Evolutionary conservation across 1,284 basidiomycete genomes (phyloP), one percentile per base, ranked within the genome.

Genomic region (Boletus sp.): DNA sequence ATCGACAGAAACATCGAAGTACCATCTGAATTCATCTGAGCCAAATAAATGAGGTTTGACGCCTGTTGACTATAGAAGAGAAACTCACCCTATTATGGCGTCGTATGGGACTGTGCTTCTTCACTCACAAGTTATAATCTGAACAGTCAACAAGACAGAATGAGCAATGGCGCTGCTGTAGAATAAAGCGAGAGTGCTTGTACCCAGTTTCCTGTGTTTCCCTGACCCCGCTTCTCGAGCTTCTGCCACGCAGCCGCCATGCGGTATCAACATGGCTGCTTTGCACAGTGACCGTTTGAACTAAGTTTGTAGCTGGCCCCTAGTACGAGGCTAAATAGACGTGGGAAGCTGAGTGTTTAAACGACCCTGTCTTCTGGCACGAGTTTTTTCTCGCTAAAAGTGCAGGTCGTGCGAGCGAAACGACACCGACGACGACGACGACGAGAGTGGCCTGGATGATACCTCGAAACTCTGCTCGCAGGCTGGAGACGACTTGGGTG

Each of bases 401-500:
- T n/a, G 33, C 37, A 58, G 57, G 60, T 65, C 65, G 63, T 56
- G 55, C 56, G 67, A 60, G 60, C 15, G 5, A 33, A 43, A 49
- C 56, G 51, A 64, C 65, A 13, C 33, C 18, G 8, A 53, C 61
- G 43, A 55, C 53, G 43, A 55, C 53, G 50, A 58, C 61, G 41
- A 56, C 45, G 20, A 52, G 18, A 41, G 41, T 13, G 43, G 36
- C 56, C 42, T 18, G 56, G 51, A 84, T 84, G 80, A 72, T 84
- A 61, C 70, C 77, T 62, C 74, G 82, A 63, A 74, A 76, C 43
- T 76, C 68, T 60, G n/a, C 76, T 37, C 74, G 73, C 47, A 75
- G 71, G 61, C 66, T 84, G n/a, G 82, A 81, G 81, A 81, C 80
- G 73, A 77, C 84, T 81, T 82, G 82, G 68, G 65, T 84, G 78